Evolutionary conservation across 2,329 filamentous ascomycete species (phyloP), one percentile per base, ranked within the genome.

Genomic region (Calonectria hawksworthii): DNA sequence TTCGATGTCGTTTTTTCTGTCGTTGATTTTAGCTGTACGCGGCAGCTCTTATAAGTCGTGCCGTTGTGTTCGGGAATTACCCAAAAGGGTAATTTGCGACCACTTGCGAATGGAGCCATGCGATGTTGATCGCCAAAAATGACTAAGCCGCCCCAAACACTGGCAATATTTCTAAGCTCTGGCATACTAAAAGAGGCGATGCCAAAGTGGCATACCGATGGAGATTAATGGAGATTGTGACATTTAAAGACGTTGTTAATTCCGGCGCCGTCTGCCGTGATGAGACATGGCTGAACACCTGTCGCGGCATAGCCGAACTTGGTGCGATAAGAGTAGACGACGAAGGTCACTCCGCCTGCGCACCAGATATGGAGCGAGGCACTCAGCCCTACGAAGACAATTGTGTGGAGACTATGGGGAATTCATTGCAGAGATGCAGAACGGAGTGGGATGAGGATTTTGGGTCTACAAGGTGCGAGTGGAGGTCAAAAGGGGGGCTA

Each of bases 341-440:
- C 56, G 21, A 44, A 14, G 34, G 16, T 34, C 28, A 28, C 51
- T 18, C 34, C 67, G 14, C 18, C 61, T 23, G n/a, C 50, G 28
- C 23, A 28, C 7, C 44, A 26, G 36, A 51, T 50, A 38, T 38
- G 41, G 36, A 50, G 30, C 32, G 28, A 50, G 38, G 34, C 34
- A 10, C 50, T 38, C 70, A 68, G 70, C 70, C 70, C 70, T 73
- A 64, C 67, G 56, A 51, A 54, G 41, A 47, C n/a, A 54, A 18
- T 67, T 41, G 28, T 67, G 70, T 73, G 70, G 54, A 64, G 70
- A 67, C 52, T 32, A 51, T 51, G 41, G 51, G 52, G 52, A 63
- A 68, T 52, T 26, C n/a, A 72, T 38, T 59, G 28, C 63, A 41
- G 54, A 68, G 41, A 52, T 28, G 41, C 54, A 26, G 41, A 51